Evolutionary conservation across 306 rosid genomes (phyloP).

Genomic region (Mimosa pudica): DNA sequence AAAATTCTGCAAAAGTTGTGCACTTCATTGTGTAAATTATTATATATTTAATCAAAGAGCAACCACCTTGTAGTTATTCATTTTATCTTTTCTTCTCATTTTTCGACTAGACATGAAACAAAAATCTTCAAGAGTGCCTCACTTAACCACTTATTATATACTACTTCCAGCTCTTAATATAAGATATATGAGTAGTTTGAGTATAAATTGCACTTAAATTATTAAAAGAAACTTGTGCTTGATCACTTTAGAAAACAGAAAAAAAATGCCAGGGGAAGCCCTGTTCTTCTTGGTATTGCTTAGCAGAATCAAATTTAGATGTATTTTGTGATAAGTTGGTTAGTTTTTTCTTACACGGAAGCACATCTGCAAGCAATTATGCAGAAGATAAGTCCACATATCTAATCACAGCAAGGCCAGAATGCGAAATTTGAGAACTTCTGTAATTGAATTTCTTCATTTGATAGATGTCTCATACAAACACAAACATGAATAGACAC

Average conservation of each 20-base stretch:
- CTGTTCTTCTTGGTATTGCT: not conserved
- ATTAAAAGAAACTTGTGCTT: not conserved
- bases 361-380: not conserved
- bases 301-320: not conserved
- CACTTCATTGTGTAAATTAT: conserved; percentile 23
- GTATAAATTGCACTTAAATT: no score
- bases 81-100: conserved; percentile 6
- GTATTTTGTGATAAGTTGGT: not conserved
- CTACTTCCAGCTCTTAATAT: no score
- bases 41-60: conserved; percentile 29
- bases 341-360: not conserved
- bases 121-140: not conserved
- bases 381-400: not conserved
- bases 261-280: not conserved
- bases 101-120: conserved; percentile 18
- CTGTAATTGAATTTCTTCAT: conserved; percentile 38
- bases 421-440: conserved; percentile 21
- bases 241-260: not conserved
- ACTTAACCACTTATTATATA: not conserved
- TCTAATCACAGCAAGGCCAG: conserved; percentile 2
- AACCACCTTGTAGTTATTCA: conserved; percentile 27
- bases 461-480: conserved; percentile 30
- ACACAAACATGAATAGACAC: conserved; percentile 32
- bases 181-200: no score
- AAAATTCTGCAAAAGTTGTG: conserved; percentile 35